These are phyloP conservation scores for Ploettnerulaceae sp. DNA, from an alignment of 2,329 filamentous ascomycete genomes.

Conservation along the genomic window DNA sequence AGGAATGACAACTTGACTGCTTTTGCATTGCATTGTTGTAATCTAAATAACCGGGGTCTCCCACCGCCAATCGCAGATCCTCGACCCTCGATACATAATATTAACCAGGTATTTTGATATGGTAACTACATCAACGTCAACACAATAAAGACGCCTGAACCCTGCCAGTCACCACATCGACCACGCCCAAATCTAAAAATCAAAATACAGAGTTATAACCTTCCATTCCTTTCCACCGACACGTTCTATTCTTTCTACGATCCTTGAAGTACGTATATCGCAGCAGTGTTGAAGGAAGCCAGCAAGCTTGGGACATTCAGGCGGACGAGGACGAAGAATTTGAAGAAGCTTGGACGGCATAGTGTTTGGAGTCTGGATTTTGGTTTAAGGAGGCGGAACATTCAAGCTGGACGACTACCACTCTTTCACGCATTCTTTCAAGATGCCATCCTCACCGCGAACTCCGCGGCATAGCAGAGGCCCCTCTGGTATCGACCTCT, in stretches of 20 bases:
- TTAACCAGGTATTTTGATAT: background rate
- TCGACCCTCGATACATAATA: background rate
- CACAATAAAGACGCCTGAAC: slow-evolving; percentile 4
- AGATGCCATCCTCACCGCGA: slow-evolving; percentile 44
- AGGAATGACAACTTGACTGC: background rate
- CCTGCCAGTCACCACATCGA: slow-evolving; percentile 6
- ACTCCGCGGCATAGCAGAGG: slow-evolving; percentile 57
- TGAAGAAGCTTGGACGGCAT: background rate
- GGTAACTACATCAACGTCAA: background rate
- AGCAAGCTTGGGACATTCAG: background rate
- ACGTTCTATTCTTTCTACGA: background rate
- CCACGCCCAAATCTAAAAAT: background rate
- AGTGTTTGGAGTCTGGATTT: slow-evolving; percentile 4
- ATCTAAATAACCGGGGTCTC: slow-evolving; percentile 4
- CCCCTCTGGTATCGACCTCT: slow-evolving; percentile 49
- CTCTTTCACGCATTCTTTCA: slow-evolving; percentile 20
- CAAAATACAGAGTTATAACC: background rate
- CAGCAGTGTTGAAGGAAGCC: background rate
- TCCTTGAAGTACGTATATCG: background rate
- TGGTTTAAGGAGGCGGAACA: slow-evolving; percentile 1
- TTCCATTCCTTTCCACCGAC: background rate
- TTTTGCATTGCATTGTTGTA: slow-evolving; percentile 6
- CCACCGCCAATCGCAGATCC: slow-evolving; percentile 4
- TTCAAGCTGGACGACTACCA: slow-evolving; percentile 11
- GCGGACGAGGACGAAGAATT: background rate